Percentiles rank a stretch among this genome's conserved stretches.
These are phyloP conservation scores for Luvunga scandens DNA, from an alignment of 345 rosid genomes.

Conservation along the genomic window DNA sequence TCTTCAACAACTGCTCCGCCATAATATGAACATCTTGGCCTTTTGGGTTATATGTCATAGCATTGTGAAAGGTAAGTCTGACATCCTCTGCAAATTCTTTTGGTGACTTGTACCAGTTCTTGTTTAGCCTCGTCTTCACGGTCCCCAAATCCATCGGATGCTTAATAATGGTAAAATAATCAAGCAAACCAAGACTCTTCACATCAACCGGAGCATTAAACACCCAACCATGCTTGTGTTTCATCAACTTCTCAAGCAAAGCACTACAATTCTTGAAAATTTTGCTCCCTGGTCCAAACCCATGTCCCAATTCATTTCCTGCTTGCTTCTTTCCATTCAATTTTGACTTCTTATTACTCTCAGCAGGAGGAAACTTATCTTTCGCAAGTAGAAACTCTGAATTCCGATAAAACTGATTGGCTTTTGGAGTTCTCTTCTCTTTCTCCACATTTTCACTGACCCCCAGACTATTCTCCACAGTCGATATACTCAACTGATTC, in stretches of 20 bases:
- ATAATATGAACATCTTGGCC: constrained; percentile 97
- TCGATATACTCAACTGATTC: constrained; percentile 68
- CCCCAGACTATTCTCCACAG: constrained; percentile 69
- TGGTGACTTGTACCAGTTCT: constrained; percentile 85
- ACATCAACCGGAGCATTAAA: constrained; percentile 93
- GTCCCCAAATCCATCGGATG: constrained; percentile 99
- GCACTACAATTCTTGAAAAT: constrained; percentile 67
- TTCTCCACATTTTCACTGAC: constrained; percentile 69
- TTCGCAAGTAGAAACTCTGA: constrained; percentile 94
- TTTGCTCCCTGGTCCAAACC: constrained; percentile 55
- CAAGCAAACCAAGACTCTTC: constrained; percentile 72
- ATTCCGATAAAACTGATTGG: constrained; percentile 89
- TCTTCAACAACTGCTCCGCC: constrained; percentile 66
- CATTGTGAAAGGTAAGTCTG: constrained; percentile 93
- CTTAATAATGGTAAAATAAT: constrained; percentile 72
- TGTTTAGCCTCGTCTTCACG: constrained; percentile 62
- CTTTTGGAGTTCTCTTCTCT: constrained; percentile 97
- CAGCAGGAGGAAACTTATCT: constrained; percentile 96
- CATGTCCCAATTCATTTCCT: constrained; percentile 51
- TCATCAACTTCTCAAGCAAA: constrained; percentile 87
- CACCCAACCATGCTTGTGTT: constrained; percentile 97
- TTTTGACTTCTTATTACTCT: constrained; percentile 91
- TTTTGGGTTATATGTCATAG: constrained; percentile 88
- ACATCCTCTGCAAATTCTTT: constrained; percentile 97
- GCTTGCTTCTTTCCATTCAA: constrained; percentile 73